These are phyloP conservation scores for Paracamarosporium sp. DNA, from an alignment of 2,329 filamentous ascomycete genomes.

Conservation along the genomic window DNA sequence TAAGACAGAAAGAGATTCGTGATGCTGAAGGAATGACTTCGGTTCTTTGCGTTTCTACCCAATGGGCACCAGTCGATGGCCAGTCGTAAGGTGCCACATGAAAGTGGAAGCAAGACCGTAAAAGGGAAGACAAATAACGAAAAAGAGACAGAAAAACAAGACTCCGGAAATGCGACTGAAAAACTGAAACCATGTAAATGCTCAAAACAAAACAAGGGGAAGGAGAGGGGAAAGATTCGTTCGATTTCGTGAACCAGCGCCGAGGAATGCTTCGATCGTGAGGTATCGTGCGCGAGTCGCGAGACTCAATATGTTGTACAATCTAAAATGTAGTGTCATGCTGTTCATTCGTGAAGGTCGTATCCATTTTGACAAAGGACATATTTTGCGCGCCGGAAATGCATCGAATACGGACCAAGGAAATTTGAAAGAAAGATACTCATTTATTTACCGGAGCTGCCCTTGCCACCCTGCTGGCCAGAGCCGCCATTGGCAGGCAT, in stretches of 20 bases:
- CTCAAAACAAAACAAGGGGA: background rate
- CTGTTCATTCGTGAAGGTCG: slow-evolving; percentile 2
- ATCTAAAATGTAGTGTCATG: background rate
- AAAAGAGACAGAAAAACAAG: slow-evolving; percentile 1
- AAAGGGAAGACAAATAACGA: slow-evolving; percentile 3
- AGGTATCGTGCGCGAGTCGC: slow-evolving; percentile 3
- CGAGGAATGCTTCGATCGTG: slow-evolving; percentile 6
- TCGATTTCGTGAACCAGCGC: slow-evolving; percentile 16
- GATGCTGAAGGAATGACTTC: slow-evolving; percentile 5
- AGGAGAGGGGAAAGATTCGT: slow-evolving; percentile 5
- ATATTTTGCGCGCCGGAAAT: slow-evolving; percentile 14
- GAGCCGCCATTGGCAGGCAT: slow-evolving; percentile 32
- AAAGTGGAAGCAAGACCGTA: slow-evolving; percentile 7
- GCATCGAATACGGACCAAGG: slow-evolving; percentile 4
- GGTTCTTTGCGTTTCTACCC: slow-evolving; percentile 15
- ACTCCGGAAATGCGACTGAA: background rate
- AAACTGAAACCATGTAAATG: background rate
- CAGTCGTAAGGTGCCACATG: slow-evolving; percentile 16
- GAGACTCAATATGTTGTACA: background rate
- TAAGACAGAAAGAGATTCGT: background rate
- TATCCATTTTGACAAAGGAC: background rate
- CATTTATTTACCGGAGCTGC: slow-evolving; percentile 16
- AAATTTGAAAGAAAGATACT: background rate
- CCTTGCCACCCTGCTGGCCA: slow-evolving; percentile 11
- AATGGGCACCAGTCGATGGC: slow-evolving; percentile 11